Conservation (phyloP, 2,329 filamentous ascomycete species). For the Fusarium kyushuense region DNA sequence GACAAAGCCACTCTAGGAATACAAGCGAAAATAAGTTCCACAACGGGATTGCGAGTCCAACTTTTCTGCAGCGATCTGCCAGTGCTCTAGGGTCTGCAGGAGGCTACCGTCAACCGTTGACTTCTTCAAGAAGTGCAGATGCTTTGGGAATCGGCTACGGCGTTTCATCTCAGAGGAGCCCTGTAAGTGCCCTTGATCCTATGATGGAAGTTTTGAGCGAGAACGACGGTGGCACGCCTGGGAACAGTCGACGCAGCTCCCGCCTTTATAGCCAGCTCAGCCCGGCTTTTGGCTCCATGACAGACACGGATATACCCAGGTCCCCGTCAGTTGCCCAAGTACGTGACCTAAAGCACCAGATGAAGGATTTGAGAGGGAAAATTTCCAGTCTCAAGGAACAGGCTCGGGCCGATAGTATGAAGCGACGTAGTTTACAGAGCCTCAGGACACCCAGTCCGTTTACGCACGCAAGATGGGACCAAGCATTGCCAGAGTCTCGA, state of each 20-base stretch:
- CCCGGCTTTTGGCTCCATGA: slow-evolving; percentile 58
- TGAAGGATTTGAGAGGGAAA: slow-evolving; percentile 86
- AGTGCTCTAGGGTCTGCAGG: slow-evolving; percentile 72
- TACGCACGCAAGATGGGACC: slow-evolving; percentile 69
- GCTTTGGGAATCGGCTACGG: slow-evolving; percentile 51
- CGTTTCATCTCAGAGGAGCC: slow-evolving; percentile 53
- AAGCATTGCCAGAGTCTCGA: slow-evolving; percentile 43
- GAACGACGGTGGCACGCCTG: slow-evolving; percentile 56
- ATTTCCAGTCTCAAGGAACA: slow-evolving; percentile 84
- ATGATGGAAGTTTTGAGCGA: slow-evolving; percentile 67
- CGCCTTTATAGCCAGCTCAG: slow-evolving; percentile 56
- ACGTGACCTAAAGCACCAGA: slow-evolving; percentile 81
- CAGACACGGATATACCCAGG: slow-evolving; percentile 67
- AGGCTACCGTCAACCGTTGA: slow-evolving; percentile 65
- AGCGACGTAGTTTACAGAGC: slow-evolving; percentile 80
- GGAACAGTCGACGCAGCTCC: slow-evolving; percentile 39
- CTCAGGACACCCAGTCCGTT: slow-evolving; percentile 83
- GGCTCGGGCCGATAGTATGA: slow-evolving; percentile 81
- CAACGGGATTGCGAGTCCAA: slow-evolving; percentile 45
- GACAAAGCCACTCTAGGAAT: slow-evolving; percentile 50
- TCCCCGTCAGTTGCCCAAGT: slow-evolving; percentile 80
- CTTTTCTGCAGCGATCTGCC: slow-evolving; percentile 67
- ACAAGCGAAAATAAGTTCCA: slow-evolving; percentile 50
- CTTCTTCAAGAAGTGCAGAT: slow-evolving; percentile 60
- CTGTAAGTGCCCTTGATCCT: slow-evolving; percentile 57